Base-by-base conservation (phyloP, 2,329 filamentous ascomycete species). In the Fusarium sp. region DNA sequence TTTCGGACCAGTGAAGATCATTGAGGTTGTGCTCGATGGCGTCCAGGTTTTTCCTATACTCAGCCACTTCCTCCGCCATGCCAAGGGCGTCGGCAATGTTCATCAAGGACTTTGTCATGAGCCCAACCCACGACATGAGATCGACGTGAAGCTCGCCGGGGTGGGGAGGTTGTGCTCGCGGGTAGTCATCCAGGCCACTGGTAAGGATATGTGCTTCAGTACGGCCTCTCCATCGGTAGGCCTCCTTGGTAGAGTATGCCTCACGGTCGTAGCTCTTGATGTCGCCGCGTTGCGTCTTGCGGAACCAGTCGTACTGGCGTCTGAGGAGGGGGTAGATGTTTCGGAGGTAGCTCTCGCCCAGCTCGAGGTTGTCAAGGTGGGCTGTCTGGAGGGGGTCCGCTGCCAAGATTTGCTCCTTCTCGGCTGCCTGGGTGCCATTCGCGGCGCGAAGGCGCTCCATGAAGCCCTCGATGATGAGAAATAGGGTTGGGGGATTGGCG, bases 111-210 rank as follows among this genome's bases (percentile, higher is more conserved):
- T 92, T 90, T 41, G 93, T 92, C 94, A 98, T 97, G 84, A 98
- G 89, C n/a, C 95, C 96, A 82, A 99, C 92, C 96, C 96, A 99
- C 55, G 93, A 93, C 79, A 99, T 92, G 57, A 98, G 86, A 81
- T 99, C 96, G 31, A 97, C 91, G 79, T 99, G 95, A 52, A 99
- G 88, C 88, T 99, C 96, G 75, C 94, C 95, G 0, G 96, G 95
- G 79, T 98, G 95, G 28, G 96, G 96, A 13, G 96, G 95, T 80
- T 97, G 94, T 9, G 96, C 88, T 51, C 96, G 93, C 52, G 96
- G 96, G 78, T 98, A 99, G 82, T 99, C 96, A 76, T 99, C 96
- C 2, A 99, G 88, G 3, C 96, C 96, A 55, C 94, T 97, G 6
- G 96, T 97, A 51, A 99, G 86, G 66, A 97, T 92, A 79, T 98